phyloP scores from a whole-genome alignment of 257 asterid genomes.

The Fraxinus cuspidata region DNA sequence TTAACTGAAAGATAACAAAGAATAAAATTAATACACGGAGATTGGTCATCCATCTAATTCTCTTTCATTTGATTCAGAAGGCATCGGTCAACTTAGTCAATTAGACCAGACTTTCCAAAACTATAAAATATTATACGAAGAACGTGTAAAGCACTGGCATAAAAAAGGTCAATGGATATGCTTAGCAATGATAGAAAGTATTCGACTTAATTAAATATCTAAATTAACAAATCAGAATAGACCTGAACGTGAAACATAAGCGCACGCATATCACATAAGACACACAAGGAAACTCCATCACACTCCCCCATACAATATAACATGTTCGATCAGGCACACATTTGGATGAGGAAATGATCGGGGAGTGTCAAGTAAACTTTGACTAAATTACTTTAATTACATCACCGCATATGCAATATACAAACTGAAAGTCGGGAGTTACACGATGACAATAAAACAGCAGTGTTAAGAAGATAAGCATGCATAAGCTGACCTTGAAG shows the following conservation, averaged over 20 bases:
- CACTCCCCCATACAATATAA: background rate
- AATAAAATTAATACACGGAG: background rate
- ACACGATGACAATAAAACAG: slow-evolving; percentile 15
- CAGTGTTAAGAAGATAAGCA: slow-evolving; percentile 12
- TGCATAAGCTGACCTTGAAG: slow-evolving; percentile 70
- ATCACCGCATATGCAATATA: background rate
- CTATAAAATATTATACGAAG: slow-evolving; percentile 1
- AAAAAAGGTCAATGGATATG: background rate
- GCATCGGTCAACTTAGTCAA: slow-evolving; percentile 14
- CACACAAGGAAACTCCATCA: background rate
- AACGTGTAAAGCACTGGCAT: background rate
- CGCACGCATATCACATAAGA: background rate
- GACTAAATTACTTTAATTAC: slow-evolving; percentile 9
- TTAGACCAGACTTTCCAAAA: background rate
- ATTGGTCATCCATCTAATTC: slow-evolving; percentile 4
- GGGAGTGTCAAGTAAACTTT: slow-evolving; percentile 8
- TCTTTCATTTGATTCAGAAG: slow-evolving; percentile 5
- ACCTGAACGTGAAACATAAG: background rate
- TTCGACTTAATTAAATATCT: background rate
- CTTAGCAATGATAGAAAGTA: background rate
- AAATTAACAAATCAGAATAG: background rate
- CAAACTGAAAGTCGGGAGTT: slow-evolving; percentile 10
- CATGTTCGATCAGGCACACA: background rate
- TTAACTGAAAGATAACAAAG: background rate
- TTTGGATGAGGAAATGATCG: background rate